Conservation (phyloP, 2,329 filamentous ascomycete genomes). For the Cladophialophora exuberans region DNA sequence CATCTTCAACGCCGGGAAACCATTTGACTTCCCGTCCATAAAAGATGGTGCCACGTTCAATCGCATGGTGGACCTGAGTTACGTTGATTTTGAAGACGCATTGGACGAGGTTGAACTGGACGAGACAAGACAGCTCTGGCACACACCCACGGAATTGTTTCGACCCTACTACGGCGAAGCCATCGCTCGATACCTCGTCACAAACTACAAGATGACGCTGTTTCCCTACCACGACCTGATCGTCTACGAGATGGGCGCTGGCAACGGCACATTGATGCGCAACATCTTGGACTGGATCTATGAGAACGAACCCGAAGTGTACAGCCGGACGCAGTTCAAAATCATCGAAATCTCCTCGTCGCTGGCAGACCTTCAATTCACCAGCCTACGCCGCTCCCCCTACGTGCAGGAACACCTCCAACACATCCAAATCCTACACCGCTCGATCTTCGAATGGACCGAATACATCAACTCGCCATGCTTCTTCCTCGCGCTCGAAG, state of each 20-base stretch:
- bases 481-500: conserved; percentile 97
- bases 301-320: conserved; percentile 84
- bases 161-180: conserved; percentile 95
- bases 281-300: conserved; percentile 98
- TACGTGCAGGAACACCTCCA: conserved; percentile 74
- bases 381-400: conserved; percentile 67
- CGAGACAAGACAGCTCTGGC: conserved; percentile 89
- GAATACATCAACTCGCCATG: conserved; percentile 86
- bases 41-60: conserved; percentile 87
- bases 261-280: conserved; percentile 95
- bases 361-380: conserved; percentile 75
- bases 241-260: conserved; percentile 98
- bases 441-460: conserved; percentile 92
- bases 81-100: conserved; percentile 85
- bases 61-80: conserved; percentile 72
- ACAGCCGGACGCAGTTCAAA: conserved; percentile 88
- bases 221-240: conserved; percentile 97
- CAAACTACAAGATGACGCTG: conserved; percentile 91
- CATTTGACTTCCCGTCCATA: conserved; percentile 83
- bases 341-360: conserved; percentile 92
- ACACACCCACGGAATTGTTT: conserved; percentile 97
- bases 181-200: conserved; percentile 91
- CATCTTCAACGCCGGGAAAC: conserved; percentile 90
- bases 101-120: conserved; percentile 74
- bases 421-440: conserved; percentile 93